Conservation (phyloP, 2,329 filamentous ascomycete genomes). For the Neoscytalidium dimidiatum region DNA sequence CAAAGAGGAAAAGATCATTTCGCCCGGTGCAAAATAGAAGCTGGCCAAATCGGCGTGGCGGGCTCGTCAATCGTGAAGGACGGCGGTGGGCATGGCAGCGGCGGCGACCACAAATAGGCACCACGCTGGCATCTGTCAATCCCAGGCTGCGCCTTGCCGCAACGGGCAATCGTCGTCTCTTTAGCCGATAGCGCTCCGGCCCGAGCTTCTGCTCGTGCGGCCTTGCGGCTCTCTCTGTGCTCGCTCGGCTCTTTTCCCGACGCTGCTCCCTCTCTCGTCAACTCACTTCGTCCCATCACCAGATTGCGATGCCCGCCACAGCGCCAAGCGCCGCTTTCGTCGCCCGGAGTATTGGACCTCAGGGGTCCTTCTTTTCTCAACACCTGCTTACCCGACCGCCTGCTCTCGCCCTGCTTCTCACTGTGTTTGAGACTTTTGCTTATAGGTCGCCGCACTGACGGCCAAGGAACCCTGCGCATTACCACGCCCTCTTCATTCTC, state of each 20-base stretch:
- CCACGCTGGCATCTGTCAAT: neutral
- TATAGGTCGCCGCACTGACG: neutral
- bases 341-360: neutral
- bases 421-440: neutral
- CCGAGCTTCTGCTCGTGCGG: neutral
- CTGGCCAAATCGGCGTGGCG: neutral
- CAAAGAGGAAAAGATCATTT: neutral
- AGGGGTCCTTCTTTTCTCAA: neutral
- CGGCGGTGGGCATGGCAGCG: neutral
- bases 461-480: neutral
- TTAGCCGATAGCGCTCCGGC: neutral
- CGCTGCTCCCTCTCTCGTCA: neutral
- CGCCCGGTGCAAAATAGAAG: neutral
- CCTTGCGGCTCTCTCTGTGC: neutral
- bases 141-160: neutral
- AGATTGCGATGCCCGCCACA: constrained; percentile 14
- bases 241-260: constrained; percentile 1
- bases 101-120: neutral
- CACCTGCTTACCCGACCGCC: neutral
- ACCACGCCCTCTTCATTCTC: neutral
- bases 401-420: neutral
- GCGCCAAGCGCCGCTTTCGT: neutral
- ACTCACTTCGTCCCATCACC: constrained; percentile 4
- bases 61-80: neutral
- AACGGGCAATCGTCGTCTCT: neutral